Evolutionary conservation across 2,329 filamentous ascomycete genomes (phyloP), one percentile per base, ranked within the genome.

Genomic region (Microsporum canis): DNA sequence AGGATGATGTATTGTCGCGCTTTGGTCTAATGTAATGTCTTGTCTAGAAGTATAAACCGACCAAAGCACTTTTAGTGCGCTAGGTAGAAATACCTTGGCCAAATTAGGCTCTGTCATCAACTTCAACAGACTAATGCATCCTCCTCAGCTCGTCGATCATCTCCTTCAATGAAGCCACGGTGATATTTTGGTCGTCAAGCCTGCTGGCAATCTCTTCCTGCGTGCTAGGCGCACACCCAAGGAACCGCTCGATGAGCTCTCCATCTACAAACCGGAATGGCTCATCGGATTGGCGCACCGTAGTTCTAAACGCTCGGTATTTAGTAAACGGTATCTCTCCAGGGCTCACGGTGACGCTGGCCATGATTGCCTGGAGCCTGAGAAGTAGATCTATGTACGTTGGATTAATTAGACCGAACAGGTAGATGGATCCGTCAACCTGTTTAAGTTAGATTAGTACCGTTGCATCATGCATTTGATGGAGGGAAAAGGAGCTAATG

Each of bases 201-300:
- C 78, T 78, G 23, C 76, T 69, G 5, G 82, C 76, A 61, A 84
- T 79, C 66, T 78, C 76, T 63, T 77, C 75, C 69, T 86, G 83
- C 62, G 80, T 67, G 3, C 78, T 77, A 60, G 86, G 84, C 53
- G 82, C 79, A 64, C 88, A 77, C 65, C 91, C 86, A 66, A 97
- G 73, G 70, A 96, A 96, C 58, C 84, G 76, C 75, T 97, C 92
- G 10, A 99, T 80, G 68, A 97, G 78, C 71, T 96, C 92, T 0
- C 92, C 94, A 69, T 99, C 94, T 10, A 99, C 83, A 68, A 97
- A 97, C 1, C 92, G 82, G 69, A 84, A 88, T 0, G 94, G 92
- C 43, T 87, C 89, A 0, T 88, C 85, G 0, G 84, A 82, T 62
- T 88, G 83, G 17, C 86, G 78, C 31, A 87, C 85, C 29, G 84